Base-by-base conservation (phyloP, 1,284 basidiomycete genomes). In the Puccinia sorghi region DNA sequence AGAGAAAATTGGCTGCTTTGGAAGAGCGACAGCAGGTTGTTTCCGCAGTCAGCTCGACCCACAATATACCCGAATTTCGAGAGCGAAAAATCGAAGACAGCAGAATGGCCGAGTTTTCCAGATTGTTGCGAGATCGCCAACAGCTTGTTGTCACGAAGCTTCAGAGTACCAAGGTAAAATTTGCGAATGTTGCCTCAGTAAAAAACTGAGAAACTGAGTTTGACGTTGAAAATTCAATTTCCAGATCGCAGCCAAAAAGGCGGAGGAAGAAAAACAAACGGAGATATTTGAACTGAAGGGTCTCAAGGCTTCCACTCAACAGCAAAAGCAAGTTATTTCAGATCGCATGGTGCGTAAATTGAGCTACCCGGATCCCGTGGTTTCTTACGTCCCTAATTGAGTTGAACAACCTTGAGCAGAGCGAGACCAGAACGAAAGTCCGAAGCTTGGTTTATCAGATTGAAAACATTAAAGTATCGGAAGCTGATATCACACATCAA, bases 1-100 rank as follows among this genome's bases (percentile, higher is more conserved):
- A 95, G 92, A 88, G 88, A 9, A 92, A 96, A 84, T 89, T 91
- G 80, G 86, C 88, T 72, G 90, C 91, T n/a, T 85, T 94, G 46
- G 83, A 85, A 1, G 90, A 90, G 12, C 89, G 94, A 32, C 93
- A 95, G 83, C 86, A 87, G 11, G 86, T 90, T 41, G 90, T 97
- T 78, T 89, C 88, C 32, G 88, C 90, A 50, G 88, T 93, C 11
- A 88, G 90, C 64, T 86, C 89, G 61, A 89, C 89, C 80, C 87
- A 92, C 81, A 87, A 88, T 32, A 90, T 97, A 82, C 88, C 89
- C 73, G 93, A 93, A 0, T 94, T 89, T 82, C 89, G 89, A 77
- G 86, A 88, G 59, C 87, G 88, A 1, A 89, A 89, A 0, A 86
- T 93, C 32, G 89, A 89, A 72, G 87, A 89, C 70, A 88, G 89